Evolutionary conservation across 2,329 filamentous ascomycete species (phyloP), one percentile per base, ranked within the genome.

Genomic region (Fusarium tricinctum): DNA sequence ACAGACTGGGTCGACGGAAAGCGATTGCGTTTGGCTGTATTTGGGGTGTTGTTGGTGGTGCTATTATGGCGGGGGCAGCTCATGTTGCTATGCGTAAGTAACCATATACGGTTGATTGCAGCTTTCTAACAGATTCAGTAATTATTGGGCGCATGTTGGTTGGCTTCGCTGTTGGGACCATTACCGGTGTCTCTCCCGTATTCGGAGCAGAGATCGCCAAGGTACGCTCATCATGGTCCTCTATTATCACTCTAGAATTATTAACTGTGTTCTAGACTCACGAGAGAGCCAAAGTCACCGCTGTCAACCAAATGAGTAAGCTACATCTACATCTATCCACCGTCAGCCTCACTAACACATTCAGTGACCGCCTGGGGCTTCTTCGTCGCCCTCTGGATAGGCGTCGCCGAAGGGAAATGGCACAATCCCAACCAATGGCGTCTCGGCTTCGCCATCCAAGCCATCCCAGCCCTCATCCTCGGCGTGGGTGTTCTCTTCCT

Each of bases 181-280:
- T 81, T 20, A 81, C 79, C 0, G 79, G 79, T 2, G 79, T 81
- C 7, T 79, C 79, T 8, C 79, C 79, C 1, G 79, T 81, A 2
- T 80, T 79, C 43, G 79, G 78, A 3, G 79, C 79, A 2, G 79
- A 81, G 44, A 81, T 81, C n/a, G 78, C 79, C 4, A 81, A 81
- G 72, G 78, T 78, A 20, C 8, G 53, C 17, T 14, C 8, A 14
- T 20, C 14, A 5, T 22, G 2, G 3, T 9, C 10, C 7, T 15
- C 9, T 2, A 2, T 8, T 13, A 19, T 3, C 14, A 15, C n/a
- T 6, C 3, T 3, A 13, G 17, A 1, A 10, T 17, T 23, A 3
- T 42, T 57, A 30, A 53, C 20, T 3, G 4, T 3, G 4, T 19
- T 15, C 1, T 8, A 76, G 72, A 81, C 79, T 1, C 68, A 78